phyloP scores from a whole-genome alignment of 768 basidiomycete genomes.

The Termitomyces heimii region DNA sequence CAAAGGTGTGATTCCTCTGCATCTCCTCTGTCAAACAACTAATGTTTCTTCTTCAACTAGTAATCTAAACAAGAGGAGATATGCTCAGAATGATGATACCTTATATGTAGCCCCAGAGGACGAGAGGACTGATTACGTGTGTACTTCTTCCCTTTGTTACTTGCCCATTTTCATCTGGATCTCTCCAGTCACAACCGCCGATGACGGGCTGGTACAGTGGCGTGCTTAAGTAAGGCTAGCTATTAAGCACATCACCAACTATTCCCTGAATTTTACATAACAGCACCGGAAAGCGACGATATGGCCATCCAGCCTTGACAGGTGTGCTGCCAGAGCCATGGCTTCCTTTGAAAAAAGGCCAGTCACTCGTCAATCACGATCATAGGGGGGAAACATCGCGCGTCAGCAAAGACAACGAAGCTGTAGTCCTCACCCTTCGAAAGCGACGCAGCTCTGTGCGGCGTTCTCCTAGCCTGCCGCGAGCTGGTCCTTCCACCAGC shows the following conservation, averaged over 20 bases:
- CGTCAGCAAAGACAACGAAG: conserved; percentile 42
- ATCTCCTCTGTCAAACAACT: background rate
- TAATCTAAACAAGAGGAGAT: conserved; percentile 79
- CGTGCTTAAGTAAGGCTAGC: conserved; percentile 68
- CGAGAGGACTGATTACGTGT: conserved; percentile 83
- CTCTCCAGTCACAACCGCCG: conserved; percentile 81
- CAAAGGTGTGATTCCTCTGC: conserved; percentile 59
- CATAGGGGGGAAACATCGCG: conserved; percentile 28
- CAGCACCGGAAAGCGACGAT: conserved; percentile 91
- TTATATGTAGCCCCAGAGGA: conserved; percentile 95
- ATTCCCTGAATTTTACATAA: background rate
- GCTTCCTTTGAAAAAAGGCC: conserved; percentile 85
- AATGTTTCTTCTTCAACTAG: conserved; percentile 27
- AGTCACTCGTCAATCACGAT: conserved; percentile 62
- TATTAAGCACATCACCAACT: background rate
- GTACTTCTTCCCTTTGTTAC: conserved; percentile 12
- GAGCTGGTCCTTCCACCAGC: conserved; percentile 11
- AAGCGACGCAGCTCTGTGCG: conserved; percentile 45
- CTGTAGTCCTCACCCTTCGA: conserved; percentile 78
- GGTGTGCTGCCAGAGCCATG: conserved; percentile 91
- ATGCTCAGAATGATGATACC: conserved; percentile 91
- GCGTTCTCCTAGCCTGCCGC: background rate
- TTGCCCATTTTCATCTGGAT: background rate
- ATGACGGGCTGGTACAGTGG: conserved; percentile 95
- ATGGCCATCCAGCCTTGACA: conserved; percentile 93